These are phyloP conservation scores for Prunella vulgaris DNA, from an alignment of 257 asterid species.

Conservation along the genomic window DNA sequence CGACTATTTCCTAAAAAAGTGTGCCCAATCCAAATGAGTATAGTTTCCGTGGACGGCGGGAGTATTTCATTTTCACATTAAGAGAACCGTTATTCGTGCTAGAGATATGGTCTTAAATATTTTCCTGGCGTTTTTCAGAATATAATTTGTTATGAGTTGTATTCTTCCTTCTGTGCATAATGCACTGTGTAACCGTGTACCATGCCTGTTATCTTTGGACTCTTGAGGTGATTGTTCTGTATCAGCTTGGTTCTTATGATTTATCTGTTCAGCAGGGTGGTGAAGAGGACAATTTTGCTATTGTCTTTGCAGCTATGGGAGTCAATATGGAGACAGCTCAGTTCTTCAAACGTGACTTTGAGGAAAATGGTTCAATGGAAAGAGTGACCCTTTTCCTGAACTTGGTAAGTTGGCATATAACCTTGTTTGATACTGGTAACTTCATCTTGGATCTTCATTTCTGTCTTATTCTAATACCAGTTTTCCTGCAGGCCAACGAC, in stretches of 20 bases:
- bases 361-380: conserved; percentile 99
- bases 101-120: background rate
- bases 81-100: conserved; percentile 2
- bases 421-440: background rate
- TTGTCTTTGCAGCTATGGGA: conserved; percentile 99
- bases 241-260: conserved; percentile 18
- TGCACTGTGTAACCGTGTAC: background rate
- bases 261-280: conserved; percentile 46
- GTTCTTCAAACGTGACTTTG: conserved; percentile 96
- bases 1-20: no score
- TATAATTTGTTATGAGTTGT: background rate
- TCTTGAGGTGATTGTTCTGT: conserved; percentile 1
- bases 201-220: conserved; percentile 1
- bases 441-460: conserved; percentile 11
- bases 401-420: conserved; percentile 47
- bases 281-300: conserved; percentile 94
- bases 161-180: background rate
- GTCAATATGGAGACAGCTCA: conserved; percentile 99
- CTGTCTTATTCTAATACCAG: conserved; percentile 19
- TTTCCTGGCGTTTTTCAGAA: background rate
- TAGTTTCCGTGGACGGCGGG: no score
- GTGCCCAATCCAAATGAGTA: no score
- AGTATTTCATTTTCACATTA: conserved; percentile 3
- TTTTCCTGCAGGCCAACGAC: conserved; percentile 74
- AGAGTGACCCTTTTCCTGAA: conserved; percentile 94